A percentile compares a stretch with the other conserved stretches of the same genome.
Evolutionary conservation across 140 eudicot genomes (phyloP).

Genomic region (Senecio squalidus): DNA sequence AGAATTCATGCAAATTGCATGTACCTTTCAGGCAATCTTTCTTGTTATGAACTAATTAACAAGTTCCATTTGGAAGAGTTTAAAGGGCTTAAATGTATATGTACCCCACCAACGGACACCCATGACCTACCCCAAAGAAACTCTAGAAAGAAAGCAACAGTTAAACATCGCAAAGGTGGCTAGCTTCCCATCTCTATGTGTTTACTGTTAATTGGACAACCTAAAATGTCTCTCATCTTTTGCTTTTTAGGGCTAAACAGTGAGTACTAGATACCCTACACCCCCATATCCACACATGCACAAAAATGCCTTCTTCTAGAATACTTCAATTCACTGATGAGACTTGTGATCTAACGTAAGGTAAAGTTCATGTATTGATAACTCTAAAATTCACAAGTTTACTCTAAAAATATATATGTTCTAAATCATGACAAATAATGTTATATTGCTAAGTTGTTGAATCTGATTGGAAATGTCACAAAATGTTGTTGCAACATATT

Average conservation of each 20-base stretch:
- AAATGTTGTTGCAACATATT: no score
- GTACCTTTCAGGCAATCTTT: neutral
- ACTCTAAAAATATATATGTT: no score
- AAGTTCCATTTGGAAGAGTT: conserved; percentile 7
- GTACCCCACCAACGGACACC: conserved; percentile 1
- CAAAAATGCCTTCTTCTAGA: neutral
- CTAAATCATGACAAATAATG: no score
- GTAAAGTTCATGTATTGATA: neutral
- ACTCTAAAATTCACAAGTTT: no score
- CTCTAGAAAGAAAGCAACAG: conserved; percentile 19
- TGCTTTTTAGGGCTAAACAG: conserved; percentile 6
- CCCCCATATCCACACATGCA: neutral
- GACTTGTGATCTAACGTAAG: neutral
- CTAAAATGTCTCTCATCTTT: conserved; percentile 7
- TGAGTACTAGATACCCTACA: neutral
- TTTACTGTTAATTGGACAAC: conserved; percentile 4
- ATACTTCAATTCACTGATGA: conserved; percentile 6
- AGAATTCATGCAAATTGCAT: conserved; percentile 16
- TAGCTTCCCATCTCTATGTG: conserved; percentile 1
- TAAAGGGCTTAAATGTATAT: neutral
- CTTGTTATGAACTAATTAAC: conserved; percentile 2
- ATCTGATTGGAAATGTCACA: no score
- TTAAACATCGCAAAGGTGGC: conserved; percentile 13
- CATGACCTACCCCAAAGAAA: neutral
- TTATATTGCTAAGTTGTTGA: no score